Base-by-base conservation (phyloP, 176 grass and related monocot species). In the Echinochloa phyllopogon region DNA sequence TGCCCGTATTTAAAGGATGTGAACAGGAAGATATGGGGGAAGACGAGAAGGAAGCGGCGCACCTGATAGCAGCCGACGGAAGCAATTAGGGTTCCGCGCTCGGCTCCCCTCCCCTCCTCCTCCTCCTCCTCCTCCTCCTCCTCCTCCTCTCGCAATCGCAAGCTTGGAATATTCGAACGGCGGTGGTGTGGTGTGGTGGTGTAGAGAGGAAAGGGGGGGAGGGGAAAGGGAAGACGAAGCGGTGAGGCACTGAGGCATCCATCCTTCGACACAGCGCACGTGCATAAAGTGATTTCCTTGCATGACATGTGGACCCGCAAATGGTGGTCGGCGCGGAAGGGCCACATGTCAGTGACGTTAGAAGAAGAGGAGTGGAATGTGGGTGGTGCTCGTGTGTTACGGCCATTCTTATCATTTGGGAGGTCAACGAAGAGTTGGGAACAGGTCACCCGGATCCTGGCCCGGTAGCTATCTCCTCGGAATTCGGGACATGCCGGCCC, bases 151-250 rank as follows among this genome's bases (percentile, higher is more conserved):
- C 59, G 78, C 59, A 82, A 65, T 47, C 76, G 60, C 59, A 23
- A 85, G 87, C 60, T 85, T 60, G 67, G 87, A 67, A 80, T 89
- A 74, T 84, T 74, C 82, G 27, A 65, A 6, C 5, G 68, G 81
- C 10, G 53, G 80, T 21, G 65, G n/a, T 13, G 72, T 7, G 58
- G 84, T 11, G 49, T 6, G 55, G 86, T 10, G 25, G 79, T 44
- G 47, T 17, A 3, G 61, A 24, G 41, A 38, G 60, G 51, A 25
- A 13, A 3, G n/a, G 49, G 20, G 17, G 29, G 77, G 77, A 51
- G 47, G 29, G 78, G n/a, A 50, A 70, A 72, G 51, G 71, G 86
- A 65, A 24, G 72, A 74, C 68, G 75, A 84, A 84, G 87, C 66
- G 74, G 65, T 37, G 65, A 42, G 62, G 81, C 40, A 33, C 29